phyloP scores from a whole-genome alignment of 345 rosid genomes.

The Chamaenerion angustifolium region DNA sequence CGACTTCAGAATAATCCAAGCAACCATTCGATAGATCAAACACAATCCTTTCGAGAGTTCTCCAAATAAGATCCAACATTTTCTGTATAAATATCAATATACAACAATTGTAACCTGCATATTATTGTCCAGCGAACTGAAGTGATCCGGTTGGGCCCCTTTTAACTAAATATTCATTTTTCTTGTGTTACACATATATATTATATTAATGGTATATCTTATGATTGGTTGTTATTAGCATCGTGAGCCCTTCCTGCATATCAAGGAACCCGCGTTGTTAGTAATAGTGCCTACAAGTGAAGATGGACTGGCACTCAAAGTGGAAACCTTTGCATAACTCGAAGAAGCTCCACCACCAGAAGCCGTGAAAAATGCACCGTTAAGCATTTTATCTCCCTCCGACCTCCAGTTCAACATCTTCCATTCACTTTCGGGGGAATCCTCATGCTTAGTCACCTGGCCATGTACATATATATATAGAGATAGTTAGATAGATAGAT shows the following conservation, averaged over 20 bases:
- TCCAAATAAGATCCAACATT: too few relatives aligned
- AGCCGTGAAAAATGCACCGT: slow-evolving; percentile 52
- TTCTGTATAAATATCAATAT: too few relatives aligned
- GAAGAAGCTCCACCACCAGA: slow-evolving; percentile 53
- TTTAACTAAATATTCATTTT: too few relatives aligned
- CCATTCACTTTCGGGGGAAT: slow-evolving; percentile 53
- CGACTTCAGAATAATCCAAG: too few relatives aligned
- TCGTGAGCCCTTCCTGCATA: slow-evolving; percentile 38
- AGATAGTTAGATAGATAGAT: too few relatives aligned
- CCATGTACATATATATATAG: background rate
- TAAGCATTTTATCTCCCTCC: slow-evolving; percentile 48
- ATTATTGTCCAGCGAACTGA: too few relatives aligned
- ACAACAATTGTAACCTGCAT: too few relatives aligned
- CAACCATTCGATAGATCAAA: too few relatives aligned
- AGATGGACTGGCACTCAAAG: slow-evolving; percentile 57
- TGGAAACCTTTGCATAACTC: slow-evolving; percentile 55
- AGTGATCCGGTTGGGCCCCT: too few relatives aligned
- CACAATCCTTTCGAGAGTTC: too few relatives aligned
- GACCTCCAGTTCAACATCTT: slow-evolving; percentile 64
- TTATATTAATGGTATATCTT: too few relatives aligned
- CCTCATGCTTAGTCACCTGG: slow-evolving; percentile 58
- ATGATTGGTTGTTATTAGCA: slow-evolving; percentile 36
- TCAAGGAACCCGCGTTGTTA: slow-evolving; percentile 36
- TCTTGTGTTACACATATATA: too few relatives aligned
- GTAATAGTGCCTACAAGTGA: slow-evolving; percentile 47